Evolutionary conservation across 495 filamentous ascomycete genomes (phyloP), one percentile per base, ranked within the genome.

Genomic region (Aspergillus leporis): DNA sequence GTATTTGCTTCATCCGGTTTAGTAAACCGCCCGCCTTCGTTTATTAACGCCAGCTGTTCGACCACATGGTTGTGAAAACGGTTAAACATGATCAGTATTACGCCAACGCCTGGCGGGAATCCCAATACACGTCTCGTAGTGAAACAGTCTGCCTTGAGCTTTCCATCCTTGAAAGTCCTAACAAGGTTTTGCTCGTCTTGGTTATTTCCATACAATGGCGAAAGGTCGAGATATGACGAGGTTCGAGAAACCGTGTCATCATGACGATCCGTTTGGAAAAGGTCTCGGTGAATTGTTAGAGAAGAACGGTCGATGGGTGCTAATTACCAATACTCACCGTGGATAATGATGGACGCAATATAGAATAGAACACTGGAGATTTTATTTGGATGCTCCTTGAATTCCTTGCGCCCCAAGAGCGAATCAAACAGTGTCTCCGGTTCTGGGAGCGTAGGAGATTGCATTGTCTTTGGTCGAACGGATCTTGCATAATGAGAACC

Each of bases 281-380:
- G 68, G 64, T 89, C 86, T 80, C 70, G 23, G 19, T 19, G n/a
- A 0, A 5, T 32, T 30, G 53, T 78, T 32, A 80, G 69, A 41
- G 7, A 36, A 14, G 43, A 31, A 34, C 14, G 5, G 38, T 40
- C 47, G 19, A 43, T 23, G 7, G 43, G 7, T 25, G 8, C 31
- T 28, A 19, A 40, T 16, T 8, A 2, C 4, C 10, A 18, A 21
- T 23, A 59, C 74, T 36, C 68, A 79, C 86, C 89, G 62, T 97
- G 92, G 65, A 94, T 96, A 60, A 97, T 93, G 55, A 96, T 90
- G 16, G 86, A 90, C 7, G 91, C 92, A 68, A 92, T 83, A 62
- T 97, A 93, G 80, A 92, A 97, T 13, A 97, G 75, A 55, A 96
- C 81, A 65, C 90, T 93, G 1, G 92, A 96, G 19, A 96, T 87